Evolutionary conservation across 2,329 filamentous ascomycete species (phyloP).

Genomic region (Epichloe baconii): DNA sequence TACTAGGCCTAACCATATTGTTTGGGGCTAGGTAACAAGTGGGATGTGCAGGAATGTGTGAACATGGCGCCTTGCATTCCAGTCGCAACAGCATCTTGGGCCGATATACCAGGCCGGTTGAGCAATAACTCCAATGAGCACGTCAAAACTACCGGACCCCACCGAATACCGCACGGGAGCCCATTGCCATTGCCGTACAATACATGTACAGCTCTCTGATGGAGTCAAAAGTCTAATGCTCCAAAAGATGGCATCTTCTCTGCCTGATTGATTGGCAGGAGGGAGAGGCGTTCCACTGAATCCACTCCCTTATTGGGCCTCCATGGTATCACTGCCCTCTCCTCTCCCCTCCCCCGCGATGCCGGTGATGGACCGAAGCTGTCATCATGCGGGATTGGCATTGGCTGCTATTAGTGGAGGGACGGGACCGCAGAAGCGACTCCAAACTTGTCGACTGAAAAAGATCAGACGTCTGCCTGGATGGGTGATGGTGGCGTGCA

Average conservation of each 20-base stretch:
- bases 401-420: slow-evolving; percentile 1
- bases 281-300: not conserved
- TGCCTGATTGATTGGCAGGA: not conserved
- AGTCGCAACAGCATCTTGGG: slow-evolving; percentile 4
- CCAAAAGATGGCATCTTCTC: not conserved
- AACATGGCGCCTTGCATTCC: slow-evolving; percentile 8
- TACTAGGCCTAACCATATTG: slow-evolving; percentile 5
- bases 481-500: not conserved
- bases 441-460: not conserved
- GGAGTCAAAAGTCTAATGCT: not conserved
- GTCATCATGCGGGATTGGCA: not conserved
- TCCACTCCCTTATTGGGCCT: not conserved
- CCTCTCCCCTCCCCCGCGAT: not conserved
- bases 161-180: slow-evolving; percentile 1
- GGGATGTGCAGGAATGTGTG: slow-evolving; percentile 7
- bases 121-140: not conserved
- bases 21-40: slow-evolving; percentile 3
- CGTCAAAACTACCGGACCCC: slow-evolving; percentile 5
- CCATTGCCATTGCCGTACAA: not conserved
- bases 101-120: slow-evolving; percentile 3
- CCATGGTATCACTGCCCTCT: not conserved
- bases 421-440: not conserved
- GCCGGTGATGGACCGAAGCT: not conserved
- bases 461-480: not conserved
- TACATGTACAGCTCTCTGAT: not conserved